Evolutionary conservation across 139 green algal species (phyloP).

Genomic region (Desmodesmus armatus): DNA sequence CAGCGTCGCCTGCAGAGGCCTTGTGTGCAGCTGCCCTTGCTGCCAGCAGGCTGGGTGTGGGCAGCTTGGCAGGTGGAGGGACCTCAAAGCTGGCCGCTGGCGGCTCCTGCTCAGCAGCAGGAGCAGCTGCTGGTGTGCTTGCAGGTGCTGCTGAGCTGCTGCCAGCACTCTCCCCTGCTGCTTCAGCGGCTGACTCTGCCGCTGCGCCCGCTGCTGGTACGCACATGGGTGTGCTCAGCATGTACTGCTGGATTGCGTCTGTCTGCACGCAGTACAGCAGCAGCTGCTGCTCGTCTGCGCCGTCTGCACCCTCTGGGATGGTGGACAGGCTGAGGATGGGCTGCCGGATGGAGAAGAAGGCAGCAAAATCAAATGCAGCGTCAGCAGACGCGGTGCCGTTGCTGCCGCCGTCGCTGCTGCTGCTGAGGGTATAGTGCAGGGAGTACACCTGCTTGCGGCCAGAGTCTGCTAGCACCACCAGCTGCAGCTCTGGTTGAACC

Average conservation of each 20-base stretch:
- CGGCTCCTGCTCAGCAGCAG: constrained; percentile 15
- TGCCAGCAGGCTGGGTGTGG: constrained; percentile 13
- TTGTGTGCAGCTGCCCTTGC: constrained; percentile 13
- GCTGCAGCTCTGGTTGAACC: constrained; percentile 50
- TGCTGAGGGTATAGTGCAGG: constrained; percentile 61
- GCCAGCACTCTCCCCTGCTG: neutral
- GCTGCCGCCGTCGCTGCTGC: constrained; percentile 8
- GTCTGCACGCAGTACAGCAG: constrained; percentile 82
- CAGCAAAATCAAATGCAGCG: constrained; percentile 71
- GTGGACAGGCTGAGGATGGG: constrained; percentile 84
- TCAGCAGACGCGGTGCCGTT: neutral
- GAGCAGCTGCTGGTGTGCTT: neutral
- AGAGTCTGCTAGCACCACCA: constrained; percentile 86
- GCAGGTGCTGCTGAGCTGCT: neutral
- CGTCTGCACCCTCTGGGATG: constrained; percentile 42
- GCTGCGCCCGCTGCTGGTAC: constrained; percentile 13
- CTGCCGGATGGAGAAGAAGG: constrained; percentile 76
- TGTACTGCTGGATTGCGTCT: constrained; percentile 90
- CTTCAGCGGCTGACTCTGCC: neutral
- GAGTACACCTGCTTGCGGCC: constrained; percentile 75
- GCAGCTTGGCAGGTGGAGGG: constrained; percentile 27
- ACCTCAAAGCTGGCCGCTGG: constrained; percentile 28
- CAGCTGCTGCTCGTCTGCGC: constrained; percentile 33
- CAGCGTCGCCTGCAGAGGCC: neutral
- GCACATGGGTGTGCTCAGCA: constrained; percentile 72